Evolutionary conservation across 495 filamentous ascomycete species (phyloP).

Genomic region (Penicillium lagena): DNA sequence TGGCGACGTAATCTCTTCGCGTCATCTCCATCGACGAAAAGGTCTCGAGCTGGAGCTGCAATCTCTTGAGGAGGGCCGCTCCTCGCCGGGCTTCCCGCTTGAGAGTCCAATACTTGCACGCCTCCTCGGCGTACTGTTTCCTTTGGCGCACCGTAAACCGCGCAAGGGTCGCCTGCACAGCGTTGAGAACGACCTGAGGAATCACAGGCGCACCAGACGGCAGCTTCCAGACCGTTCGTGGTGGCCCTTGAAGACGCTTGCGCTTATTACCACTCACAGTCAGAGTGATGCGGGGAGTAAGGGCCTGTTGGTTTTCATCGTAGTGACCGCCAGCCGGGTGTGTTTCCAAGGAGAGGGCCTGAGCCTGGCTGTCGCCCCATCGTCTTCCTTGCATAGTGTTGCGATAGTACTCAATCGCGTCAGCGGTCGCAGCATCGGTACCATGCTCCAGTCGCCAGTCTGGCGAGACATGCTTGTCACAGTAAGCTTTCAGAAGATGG

Average conservation of each 20-base stretch:
- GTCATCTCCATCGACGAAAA: slow-evolving; percentile 97
- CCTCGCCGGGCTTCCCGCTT: slow-evolving; percentile 91
- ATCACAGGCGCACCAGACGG: slow-evolving; percentile 94
- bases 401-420: slow-evolving; percentile 77
- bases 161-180: slow-evolving; percentile 69
- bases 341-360: slow-evolving; percentile 72
- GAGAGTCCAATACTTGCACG: slow-evolving; percentile 95
- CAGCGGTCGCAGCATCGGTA: slow-evolving; percentile 57
- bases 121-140: slow-evolving; percentile 86
- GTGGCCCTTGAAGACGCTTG: slow-evolving; percentile 41
- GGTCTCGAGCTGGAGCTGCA: slow-evolving; percentile 81
- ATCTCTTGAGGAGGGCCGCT: slow-evolving; percentile 81
- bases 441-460: slow-evolving; percentile 87
- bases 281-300: slow-evolving; percentile 44
- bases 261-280: slow-evolving; percentile 72
- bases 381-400: slow-evolving; percentile 75
- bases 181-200: slow-evolving; percentile 73
- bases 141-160: slow-evolving; percentile 77
- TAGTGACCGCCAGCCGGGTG: slow-evolving; percentile 42
- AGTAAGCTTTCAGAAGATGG: slow-evolving; percentile 87
- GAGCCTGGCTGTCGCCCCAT: slow-evolving; percentile 87
- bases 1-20: slow-evolving; percentile 81
- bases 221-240: slow-evolving; percentile 81
- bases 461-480: slow-evolving; percentile 88
- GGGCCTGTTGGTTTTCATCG: slow-evolving; percentile 18